These are phyloP conservation scores for Geotrichum phurueaensis DNA, from an alignment of 1,139 yeast species.

Conservation along the genomic window DNA sequence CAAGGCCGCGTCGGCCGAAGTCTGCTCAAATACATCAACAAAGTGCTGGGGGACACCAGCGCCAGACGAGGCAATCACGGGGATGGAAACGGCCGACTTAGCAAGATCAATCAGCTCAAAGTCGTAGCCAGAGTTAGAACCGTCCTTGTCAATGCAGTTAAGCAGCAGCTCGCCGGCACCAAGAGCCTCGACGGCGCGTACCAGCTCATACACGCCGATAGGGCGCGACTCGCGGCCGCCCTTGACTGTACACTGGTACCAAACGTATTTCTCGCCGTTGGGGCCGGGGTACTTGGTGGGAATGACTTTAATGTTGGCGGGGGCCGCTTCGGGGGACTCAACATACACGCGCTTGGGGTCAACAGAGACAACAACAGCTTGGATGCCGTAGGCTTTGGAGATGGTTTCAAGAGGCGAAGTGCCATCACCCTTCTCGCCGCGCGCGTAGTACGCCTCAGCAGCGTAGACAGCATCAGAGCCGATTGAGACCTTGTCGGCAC, in stretches of 20 bases:
- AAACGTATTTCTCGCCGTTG: slow-evolving; percentile 77
- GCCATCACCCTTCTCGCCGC: slow-evolving; percentile 57
- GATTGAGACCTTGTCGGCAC: slow-evolving; percentile 95
- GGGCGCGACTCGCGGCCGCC: slow-evolving; percentile 92
- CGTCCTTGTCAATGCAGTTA: slow-evolving; percentile 94
- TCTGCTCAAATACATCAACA: slow-evolving; percentile 71
- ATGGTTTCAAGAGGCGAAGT: slow-evolving; percentile 85
- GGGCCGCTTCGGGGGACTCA: slow-evolving; percentile 50
- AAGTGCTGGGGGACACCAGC: slow-evolving; percentile 93
- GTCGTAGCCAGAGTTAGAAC: slow-evolving; percentile 88
- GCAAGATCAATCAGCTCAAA: slow-evolving; percentile 74
- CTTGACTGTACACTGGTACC: slow-evolving; percentile 92
- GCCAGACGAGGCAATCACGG: slow-evolving; percentile 95
- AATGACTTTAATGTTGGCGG: slow-evolving; percentile 46
- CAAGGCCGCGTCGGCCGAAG: slow-evolving; percentile 88
- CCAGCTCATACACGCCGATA: slow-evolving; percentile 84
- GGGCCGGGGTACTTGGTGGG: slow-evolving; percentile 58
- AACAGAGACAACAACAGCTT: slow-evolving; percentile 94
- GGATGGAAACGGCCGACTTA: slow-evolving; percentile 69
- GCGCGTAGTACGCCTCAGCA: slow-evolving; percentile 71
- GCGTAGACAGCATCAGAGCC: slow-evolving; percentile 95
- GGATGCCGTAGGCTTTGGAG: slow-evolving; percentile 85
- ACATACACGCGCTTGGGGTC: slow-evolving; percentile 89
- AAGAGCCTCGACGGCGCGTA: slow-evolving; percentile 77
- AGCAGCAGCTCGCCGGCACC: slow-evolving; percentile 96